Evolutionary conservation across 139 green algal genomes (phyloP).

Genomic region (Mesotaenium endlicherianum): DNA sequence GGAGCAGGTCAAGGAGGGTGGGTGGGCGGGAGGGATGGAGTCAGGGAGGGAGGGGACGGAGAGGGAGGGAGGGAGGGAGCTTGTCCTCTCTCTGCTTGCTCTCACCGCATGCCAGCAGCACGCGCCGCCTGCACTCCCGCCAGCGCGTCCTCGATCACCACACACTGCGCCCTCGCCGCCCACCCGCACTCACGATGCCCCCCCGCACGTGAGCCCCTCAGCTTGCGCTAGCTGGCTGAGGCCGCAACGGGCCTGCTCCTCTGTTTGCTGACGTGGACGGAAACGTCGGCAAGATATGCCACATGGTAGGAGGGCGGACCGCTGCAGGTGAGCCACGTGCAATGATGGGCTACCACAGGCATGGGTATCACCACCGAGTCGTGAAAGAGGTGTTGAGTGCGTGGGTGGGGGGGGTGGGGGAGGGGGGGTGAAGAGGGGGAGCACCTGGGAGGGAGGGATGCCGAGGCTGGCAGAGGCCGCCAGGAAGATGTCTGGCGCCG

Average conservation of each 20-base stretch:
- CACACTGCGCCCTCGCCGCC: slow-evolving; percentile 55
- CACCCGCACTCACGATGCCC: background rate
- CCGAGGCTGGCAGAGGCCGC: slow-evolving; percentile 60
- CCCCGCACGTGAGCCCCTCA: background rate
- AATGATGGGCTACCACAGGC: too few species aligned
- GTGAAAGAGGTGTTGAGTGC: too few species aligned
- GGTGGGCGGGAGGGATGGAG: background rate
- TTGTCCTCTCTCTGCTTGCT: background rate
- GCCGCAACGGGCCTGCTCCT: background rate
- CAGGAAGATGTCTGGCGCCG: slow-evolving; percentile 72
- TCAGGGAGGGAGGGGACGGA: background rate
- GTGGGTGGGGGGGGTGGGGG: too few species aligned
- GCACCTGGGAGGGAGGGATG: slow-evolving; percentile 41
- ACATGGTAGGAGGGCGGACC: too few species aligned
- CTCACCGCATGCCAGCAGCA: slow-evolving; percentile 56
- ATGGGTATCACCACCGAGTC: too few species aligned
- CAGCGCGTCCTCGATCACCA: slow-evolving; percentile 73
- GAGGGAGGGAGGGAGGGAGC: background rate
- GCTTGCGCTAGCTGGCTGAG: background rate
- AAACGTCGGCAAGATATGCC: too few species aligned
- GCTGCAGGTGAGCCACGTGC: too few species aligned
- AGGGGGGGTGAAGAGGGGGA: too few species aligned
- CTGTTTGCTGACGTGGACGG: too few species aligned
- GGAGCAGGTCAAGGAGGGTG: background rate
- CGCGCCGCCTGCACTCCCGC: slow-evolving; percentile 67